Percentiles rank a stretch among this genome's conserved stretches.
Conservation (phyloP, 306 rosid species). For the Echinosophora koreensis region DNA sequence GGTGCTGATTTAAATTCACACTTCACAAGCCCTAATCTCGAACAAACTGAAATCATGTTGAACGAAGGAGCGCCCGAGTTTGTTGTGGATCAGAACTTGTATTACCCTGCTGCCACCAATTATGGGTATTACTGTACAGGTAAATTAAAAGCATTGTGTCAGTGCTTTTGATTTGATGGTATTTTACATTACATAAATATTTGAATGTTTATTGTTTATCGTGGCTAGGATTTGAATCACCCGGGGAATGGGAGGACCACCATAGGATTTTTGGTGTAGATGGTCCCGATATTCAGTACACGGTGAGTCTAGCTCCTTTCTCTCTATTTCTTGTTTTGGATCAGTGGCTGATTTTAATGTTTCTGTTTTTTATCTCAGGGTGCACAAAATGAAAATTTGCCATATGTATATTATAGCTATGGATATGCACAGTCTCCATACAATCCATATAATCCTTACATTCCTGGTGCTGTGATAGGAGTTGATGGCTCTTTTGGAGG, state of each 20-base stretch:
- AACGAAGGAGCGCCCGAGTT: slow-evolving; percentile 82
- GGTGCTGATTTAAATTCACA: slow-evolving; percentile 67
- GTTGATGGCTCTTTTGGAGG: slow-evolving; percentile 74
- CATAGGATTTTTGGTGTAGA: slow-evolving; percentile 79
- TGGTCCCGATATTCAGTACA: slow-evolving; percentile 75
- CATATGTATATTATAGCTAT: slow-evolving; percentile 88
- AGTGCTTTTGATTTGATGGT: slow-evolving; percentile 18
- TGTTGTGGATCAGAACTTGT: slow-evolving; percentile 85
- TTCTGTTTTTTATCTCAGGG: slow-evolving; percentile 61
- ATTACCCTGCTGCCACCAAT: slow-evolving; percentile 88
- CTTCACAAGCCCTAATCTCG: slow-evolving; percentile 61
- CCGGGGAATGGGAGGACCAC: slow-evolving; percentile 95
- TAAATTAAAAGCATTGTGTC: slow-evolving; percentile 9
- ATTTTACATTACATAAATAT: slow-evolving; percentile 32
- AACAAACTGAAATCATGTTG: slow-evolving; percentile 74
- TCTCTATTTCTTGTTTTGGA: slow-evolving; percentile 6
- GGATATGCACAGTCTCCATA: slow-evolving; percentile 97
- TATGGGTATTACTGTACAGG: slow-evolving; percentile 98
- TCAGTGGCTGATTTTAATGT: slow-evolving; percentile 25
- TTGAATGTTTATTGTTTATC: slow-evolving; percentile 23
- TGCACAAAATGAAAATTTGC: slow-evolving; percentile 81
- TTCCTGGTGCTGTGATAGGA: slow-evolving; percentile 93
- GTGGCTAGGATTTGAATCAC: slow-evolving; percentile 82
- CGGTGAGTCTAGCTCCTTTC: slow-evolving; percentile 56
- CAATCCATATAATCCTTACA: slow-evolving; percentile 97